Percentiles rank a stretch among this genome's conserved stretches.
phyloP scores from a whole-genome alignment of 306 rosid genomes.

The Cucurbita argyrosperma region DNA sequence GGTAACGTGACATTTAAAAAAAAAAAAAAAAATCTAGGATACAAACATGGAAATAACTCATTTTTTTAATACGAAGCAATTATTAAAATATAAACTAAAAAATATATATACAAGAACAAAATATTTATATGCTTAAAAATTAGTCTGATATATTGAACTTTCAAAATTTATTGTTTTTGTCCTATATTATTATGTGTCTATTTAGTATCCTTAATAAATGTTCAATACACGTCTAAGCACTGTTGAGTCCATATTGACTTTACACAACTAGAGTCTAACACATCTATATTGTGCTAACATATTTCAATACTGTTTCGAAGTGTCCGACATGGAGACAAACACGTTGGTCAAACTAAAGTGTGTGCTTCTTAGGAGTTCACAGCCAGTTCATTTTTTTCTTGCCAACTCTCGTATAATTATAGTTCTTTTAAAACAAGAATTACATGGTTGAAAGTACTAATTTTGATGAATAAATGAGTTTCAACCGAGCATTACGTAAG shows the following conservation, averaged over 20 bases:
- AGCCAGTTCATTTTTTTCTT: background rate
- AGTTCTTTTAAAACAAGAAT: background rate
- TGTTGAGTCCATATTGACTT: background rate
- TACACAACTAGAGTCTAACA: background rate
- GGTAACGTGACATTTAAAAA: background rate
- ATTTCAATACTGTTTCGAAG: background rate
- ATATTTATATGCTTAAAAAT: background rate
- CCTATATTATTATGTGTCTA: background rate
- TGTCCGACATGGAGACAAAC: background rate
- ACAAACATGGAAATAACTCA: background rate
- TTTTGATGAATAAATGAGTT: background rate
- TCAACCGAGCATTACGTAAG: background rate
- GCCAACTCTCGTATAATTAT: background rate
- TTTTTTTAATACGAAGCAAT: background rate
- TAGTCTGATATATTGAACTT: background rate
- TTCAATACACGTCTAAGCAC: background rate
- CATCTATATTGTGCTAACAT: background rate
- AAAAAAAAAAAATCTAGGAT: background rate
- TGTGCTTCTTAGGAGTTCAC: too few species aligned
- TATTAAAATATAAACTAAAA: too few species aligned
- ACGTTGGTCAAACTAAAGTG: background rate
- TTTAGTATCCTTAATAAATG: background rate
- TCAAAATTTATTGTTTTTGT: background rate
- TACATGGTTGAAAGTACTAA: background rate
- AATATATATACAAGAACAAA: background rate